Base-by-base conservation (phyloP, 2,329 filamentous ascomycete genomes). In the Arthrobotrys sphaeroides region DNA sequence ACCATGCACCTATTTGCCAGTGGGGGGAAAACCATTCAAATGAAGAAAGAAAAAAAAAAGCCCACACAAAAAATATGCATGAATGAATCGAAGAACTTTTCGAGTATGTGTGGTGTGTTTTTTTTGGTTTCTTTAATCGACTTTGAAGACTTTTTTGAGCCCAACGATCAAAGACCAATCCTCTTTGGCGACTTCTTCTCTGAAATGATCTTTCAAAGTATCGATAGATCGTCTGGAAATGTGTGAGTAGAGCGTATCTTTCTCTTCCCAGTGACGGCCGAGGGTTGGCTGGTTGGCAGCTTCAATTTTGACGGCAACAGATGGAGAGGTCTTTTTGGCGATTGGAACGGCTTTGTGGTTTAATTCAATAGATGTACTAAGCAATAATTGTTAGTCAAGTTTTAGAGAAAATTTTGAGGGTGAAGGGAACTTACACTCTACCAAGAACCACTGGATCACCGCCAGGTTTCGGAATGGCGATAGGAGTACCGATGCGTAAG, bases 241-340 rank as follows among this genome's bases (percentile, higher is more conserved):
- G 74, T 91, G 86, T 78, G 91, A 94, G 87, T 97, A 98, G 12
- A 99, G 86, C 0, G 85, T 87, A 82, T 99, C 95, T 78, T 89
- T 88, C 83, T 99, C 94, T 83, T 99, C 95, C 59, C 99, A 88
- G 78, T 99, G 95, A 76, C 95, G 91, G 72, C 95, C 95, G 82
- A 99, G 99, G 73, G 91, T 88, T 13, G 95, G 96, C 85, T 99
- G 95, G 82, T 94, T 92, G 72, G 90, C 85, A 64, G 93, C 94
- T 85, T 99, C 96, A 80, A 99, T 96, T 87, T 99, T 99, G 85
- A 99, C 87, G 18, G 95, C 95, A 7, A 99, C 96, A 0, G 93
- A 96, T n/a, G 96, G 95, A 81, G 96, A 92, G 61, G 94, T 94
- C 85, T 93, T 94, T 84, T 99, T 99, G 86, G 93, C 96, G 70